A percentile compares a stretch with the other conserved stretches of the same genome.
Conservation (phyloP, 768 basidiomycete species). For the Tricholoma saponaceum region DNA sequence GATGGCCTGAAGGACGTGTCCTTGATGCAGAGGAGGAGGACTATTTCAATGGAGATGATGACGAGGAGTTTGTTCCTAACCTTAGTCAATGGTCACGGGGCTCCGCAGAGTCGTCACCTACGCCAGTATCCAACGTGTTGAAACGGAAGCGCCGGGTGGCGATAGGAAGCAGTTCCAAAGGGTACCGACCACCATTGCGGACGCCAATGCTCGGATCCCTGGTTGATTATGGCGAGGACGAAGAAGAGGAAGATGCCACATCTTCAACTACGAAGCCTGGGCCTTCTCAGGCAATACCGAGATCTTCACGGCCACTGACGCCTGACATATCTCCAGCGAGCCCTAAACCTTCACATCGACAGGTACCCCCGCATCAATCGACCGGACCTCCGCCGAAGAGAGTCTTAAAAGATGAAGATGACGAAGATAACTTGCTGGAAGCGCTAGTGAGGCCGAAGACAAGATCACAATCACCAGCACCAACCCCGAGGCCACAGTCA, state of each 20-base stretch:
- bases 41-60: slow-evolving; percentile 90
- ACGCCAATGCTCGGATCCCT: slow-evolving; percentile 56
- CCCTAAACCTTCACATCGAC: slow-evolving; percentile 35
- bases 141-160: slow-evolving; percentile 59
- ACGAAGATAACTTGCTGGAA: slow-evolving; percentile 59
- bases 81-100: slow-evolving; percentile 34
- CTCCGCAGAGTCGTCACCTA: slow-evolving; percentile 26
- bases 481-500: slow-evolving; percentile 20
- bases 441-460: slow-evolving; percentile 40
- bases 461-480: slow-evolving; percentile 36
- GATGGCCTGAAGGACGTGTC: slow-evolving; percentile 44
- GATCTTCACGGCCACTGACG: slow-evolving; percentile 28
- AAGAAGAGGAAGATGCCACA: slow-evolving; percentile 41
- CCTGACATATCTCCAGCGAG: slow-evolving; percentile 31
- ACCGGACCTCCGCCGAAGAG: slow-evolving; percentile 43
- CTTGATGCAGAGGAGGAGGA: slow-evolving; percentile 83
- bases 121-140: slow-evolving; percentile 28
- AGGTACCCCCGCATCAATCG: slow-evolving; percentile 22
- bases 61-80: slow-evolving; percentile 50
- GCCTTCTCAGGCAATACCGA: slow-evolving; percentile 11
- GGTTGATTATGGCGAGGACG: slow-evolving; percentile 77
- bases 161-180: slow-evolving; percentile 38
- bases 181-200: slow-evolving; percentile 45
- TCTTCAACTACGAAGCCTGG: not conserved
- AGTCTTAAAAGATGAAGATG: slow-evolving; percentile 35